Base-by-base conservation (phyloP, 139 green algal genomes). In the Bryopsis sp. region DNA sequence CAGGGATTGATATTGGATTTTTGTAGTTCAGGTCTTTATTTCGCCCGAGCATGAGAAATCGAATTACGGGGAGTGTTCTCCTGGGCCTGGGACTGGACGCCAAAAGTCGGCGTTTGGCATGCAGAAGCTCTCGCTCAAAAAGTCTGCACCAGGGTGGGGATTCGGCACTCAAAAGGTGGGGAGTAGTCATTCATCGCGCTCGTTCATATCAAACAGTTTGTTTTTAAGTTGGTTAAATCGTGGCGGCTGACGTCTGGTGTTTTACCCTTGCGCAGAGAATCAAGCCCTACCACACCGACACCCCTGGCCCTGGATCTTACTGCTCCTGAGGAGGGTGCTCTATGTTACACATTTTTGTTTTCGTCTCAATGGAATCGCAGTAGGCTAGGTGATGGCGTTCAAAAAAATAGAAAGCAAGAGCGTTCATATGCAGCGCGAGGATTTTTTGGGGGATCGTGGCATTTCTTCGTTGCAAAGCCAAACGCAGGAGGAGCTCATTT, bases 11-110 rank as follows among this genome's bases (percentile, higher is more conserved):
- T 35, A 26, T 15, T 11, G 33, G n/a, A n/a, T n/a, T n/a, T 5
- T 54, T 69, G 7, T 54, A 31, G 31, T 11, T 32, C 71, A 86
- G 81, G 76, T 82, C 26, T 85, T 88, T 66, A 86, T 88, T 48
- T 79, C 69, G 22, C 79, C 79, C 58, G 83, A 89, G 71, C 83
- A 89, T 39, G 83, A 86, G 47, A 89, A 89, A 76, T 70, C 64
- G 39, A 54, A 47, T 2, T 83, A 64, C 39, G 78, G 83, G 7
- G 68, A 74, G 58, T 71, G 60, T 64, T 80, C 72, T 4, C 83
- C 83, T 8, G 83, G 83, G 1, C 83, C 83, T 37, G 67, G 71
- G 28, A 86, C 73, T 8, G 76, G 63, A 26, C 47, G 76, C 28
- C 63, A 48, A 0, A 61, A 77, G 32, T 70, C 70, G 37, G 66